Evolutionary conservation across 257 asterid species (phyloP), one percentile per base, ranked within the genome.

Genomic region (Plantago elongata): DNA sequence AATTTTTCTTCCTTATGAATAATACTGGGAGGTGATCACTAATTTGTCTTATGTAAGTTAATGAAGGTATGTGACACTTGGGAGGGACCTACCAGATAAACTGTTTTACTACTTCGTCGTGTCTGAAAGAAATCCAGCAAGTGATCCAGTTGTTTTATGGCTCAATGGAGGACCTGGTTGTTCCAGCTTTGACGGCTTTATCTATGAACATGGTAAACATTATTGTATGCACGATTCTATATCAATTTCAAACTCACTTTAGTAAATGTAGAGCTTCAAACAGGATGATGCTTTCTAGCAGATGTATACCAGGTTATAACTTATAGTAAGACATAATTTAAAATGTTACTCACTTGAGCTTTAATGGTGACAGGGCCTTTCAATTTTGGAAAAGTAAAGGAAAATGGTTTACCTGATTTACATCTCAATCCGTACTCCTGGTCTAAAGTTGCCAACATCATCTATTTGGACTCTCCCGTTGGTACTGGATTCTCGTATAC

Each of bases 91-190:
- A 61, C 27, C 60, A 18, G 80, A 76, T 73, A 74, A 80, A 45
- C 83, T 78, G 13, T 83, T 75, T 58, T 83, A 80, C 68, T 83
- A 83, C 80, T 83, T 81, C 57, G 80, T 81, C 2, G 71, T 11
- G 9, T 83, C 87, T 9, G 87, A 80, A 71, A 68, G 68, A 65
- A 78, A 64, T 61, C 78, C 85, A 18, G 60, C 67, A 7, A 48
- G 16, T 27, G 85, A 80, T 43, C 87, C 90, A 3, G 75, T 83
- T n/a, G 90, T 83, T 16, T 60, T 83, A 16, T 78, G 90, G 90
- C 84, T 83, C 4, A 83, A 84, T 46, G 85, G 90, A 34, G 85
- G 87, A n/a, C 85, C 87, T 9, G 85, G 85, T 40, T 81, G 90
- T 67, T 81, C 90, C n/a, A 81, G 90, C 68, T 76, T 83, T 29